Evolutionary conservation across 2,329 filamentous ascomycete species (phyloP).

Genomic region (Sclerotinia borealis): DNA sequence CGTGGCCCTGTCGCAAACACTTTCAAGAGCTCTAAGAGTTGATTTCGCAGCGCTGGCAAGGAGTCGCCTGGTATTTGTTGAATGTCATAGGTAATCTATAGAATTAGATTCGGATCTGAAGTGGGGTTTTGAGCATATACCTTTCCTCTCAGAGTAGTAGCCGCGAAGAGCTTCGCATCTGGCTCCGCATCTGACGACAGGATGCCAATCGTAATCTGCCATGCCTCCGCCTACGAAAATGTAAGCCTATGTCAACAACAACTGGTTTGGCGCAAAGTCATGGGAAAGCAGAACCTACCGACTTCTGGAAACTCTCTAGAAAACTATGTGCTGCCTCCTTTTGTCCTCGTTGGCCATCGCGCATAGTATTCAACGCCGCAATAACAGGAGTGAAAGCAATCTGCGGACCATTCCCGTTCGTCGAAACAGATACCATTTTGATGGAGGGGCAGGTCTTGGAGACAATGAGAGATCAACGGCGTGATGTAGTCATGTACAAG

Average conservation of each 20-base stretch:
- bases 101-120: constrained; percentile 19
- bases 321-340: constrained; percentile 91
- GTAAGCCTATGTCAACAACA: constrained; percentile 21
- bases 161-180: constrained; percentile 89
- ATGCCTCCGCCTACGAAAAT: constrained; percentile 67
- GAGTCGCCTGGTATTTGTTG: constrained; percentile 76
- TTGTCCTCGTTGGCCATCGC: constrained; percentile 70
- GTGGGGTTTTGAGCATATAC: constrained; percentile 43
- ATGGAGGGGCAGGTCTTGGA: constrained; percentile 27
- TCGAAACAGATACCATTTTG: constrained; percentile 31
- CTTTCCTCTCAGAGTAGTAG: constrained; percentile 96
- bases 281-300: constrained; percentile 52
- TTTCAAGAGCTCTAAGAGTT: constrained; percentile 75
- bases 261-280: constrained; percentile 12
- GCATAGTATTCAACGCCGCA: constrained; percentile 86
- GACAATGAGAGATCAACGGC: constrained; percentile 12
- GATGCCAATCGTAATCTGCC: constrained; percentile 81
- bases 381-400: constrained; percentile 80
- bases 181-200: constrained; percentile 74
- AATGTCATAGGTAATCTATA: constrained; percentile 91
- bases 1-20: constrained; percentile 77
- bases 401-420: constrained; percentile 55
- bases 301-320: constrained; percentile 95
- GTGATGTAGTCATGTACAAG: constrained; percentile 14
- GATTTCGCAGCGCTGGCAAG: constrained; percentile 71